These are phyloP conservation scores for Casaregolazyma lundiana DNA, from an alignment of 1,139 yeast species.

Conservation along the genomic window DNA sequence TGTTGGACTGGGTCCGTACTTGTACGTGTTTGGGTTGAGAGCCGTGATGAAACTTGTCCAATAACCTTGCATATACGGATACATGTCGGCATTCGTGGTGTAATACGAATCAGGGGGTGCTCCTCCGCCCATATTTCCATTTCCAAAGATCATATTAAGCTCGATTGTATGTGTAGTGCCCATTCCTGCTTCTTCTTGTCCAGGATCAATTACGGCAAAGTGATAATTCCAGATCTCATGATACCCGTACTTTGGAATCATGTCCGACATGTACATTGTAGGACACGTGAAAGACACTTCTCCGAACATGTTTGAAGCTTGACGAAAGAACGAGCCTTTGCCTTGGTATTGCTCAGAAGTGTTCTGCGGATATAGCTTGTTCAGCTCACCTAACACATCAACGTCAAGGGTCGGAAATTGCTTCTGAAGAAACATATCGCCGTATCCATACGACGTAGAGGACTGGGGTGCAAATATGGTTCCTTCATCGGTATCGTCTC, in stretches of 20 bases:
- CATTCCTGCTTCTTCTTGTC: background rate
- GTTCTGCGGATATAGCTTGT: background rate
- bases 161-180: slow-evolving; percentile 11
- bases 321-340: slow-evolving; percentile 10
- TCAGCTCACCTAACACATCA: slow-evolving; percentile 1
- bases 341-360: slow-evolving; percentile 4
- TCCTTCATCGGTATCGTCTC: slow-evolving; percentile 20
- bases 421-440: slow-evolving; percentile 6
- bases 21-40: slow-evolving; percentile 7
- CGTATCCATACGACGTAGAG: slow-evolving; percentile 9
- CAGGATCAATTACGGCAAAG: slow-evolving; percentile 9
- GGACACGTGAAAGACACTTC: slow-evolving; percentile 13
- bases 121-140: slow-evolving; percentile 7
- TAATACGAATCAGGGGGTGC: slow-evolving; percentile 8
- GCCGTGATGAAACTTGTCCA: slow-evolving; percentile 12
- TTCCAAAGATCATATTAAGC: slow-evolving; percentile 9
- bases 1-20: slow-evolving; percentile 4
- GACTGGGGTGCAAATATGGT: slow-evolving; percentile 14
- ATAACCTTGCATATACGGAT: slow-evolving; percentile 12
- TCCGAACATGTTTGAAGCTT: slow-evolving; percentile 8
- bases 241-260: slow-evolving; percentile 8
- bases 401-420: slow-evolving; percentile 6
- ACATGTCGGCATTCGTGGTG: slow-evolving; percentile 10
- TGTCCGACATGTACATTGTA: slow-evolving; percentile 8
- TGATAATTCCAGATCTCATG: slow-evolving; percentile 10